Evolutionary conservation across 345 rosid genomes (phyloP), one percentile per base, ranked within the genome.

Genomic region (Eucalyptus dawsonii): DNA sequence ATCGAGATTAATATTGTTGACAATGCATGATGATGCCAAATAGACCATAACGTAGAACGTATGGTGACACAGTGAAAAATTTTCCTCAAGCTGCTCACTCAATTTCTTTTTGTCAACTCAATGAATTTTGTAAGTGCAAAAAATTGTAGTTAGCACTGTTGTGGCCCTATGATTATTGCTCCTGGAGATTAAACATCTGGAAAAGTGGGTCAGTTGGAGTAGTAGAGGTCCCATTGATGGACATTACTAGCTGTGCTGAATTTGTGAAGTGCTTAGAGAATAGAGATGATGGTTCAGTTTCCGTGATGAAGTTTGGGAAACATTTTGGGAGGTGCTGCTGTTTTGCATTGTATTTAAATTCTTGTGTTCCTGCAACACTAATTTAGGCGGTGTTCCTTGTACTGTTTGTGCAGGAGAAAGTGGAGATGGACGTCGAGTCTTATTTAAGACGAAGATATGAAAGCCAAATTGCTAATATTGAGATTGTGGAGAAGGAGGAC

Each of bases 381-480:
- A 76, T 37, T 47, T 50, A 80, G 53, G 76, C 86, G 80, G 67
- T 91, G 86, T n/a, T 86, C 42, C 53, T 25, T 25, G 87, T 88
- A 45, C 91, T 37, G 42, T 12, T 17, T 8, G 87, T n/a, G 62
- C 87, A 96, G 99, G 95, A 92, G 15, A 97, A 95, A 80, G 91
- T 93, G 95, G 99, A 97, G 91, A 91, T 97, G 97, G 99, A 97
- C 58, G 97, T 96, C 19, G 99, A 97, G 89, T 96, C 95, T n/a
- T 97, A 96, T 90, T 91, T 97, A 94, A 93, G 97, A 89, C 92
- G 98, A 76, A 94, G 95, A 25, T 97, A 95, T 90, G 98, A 97
- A 94, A 93, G 91, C 93, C 98, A 97, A 91, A 93, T 97, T 93
- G 98, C 95, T 51, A 93, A 94, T 88, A 91, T 95, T 90, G 97